Conservation (phyloP, 257 asterid genomes). For the Cordia subcordata region DNA sequence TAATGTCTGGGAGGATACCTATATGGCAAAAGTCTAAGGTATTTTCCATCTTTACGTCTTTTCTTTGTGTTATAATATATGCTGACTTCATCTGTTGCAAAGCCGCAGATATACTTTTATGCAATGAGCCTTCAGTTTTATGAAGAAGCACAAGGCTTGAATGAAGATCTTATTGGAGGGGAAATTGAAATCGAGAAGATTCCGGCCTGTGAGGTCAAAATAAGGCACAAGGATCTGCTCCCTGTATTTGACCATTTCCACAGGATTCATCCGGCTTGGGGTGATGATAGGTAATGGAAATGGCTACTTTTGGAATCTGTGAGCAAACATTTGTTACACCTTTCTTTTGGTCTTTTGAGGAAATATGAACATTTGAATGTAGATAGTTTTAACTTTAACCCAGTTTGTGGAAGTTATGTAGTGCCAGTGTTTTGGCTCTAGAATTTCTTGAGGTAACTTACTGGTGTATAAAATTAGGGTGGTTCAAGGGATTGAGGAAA, state of each 20-base stretch:
- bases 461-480: no score
- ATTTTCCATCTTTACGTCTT: constrained; percentile 4
- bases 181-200: constrained; percentile 42
- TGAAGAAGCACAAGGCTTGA: constrained; percentile 19
- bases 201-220: constrained; percentile 37
- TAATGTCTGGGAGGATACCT: constrained; percentile 39
- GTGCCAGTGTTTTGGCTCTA: no score
- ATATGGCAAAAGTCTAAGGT: constrained; percentile 55
- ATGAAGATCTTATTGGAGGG: constrained; percentile 16
- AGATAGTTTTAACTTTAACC: no score
- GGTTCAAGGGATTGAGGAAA: no score
- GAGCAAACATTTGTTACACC: no score
- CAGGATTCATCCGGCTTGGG: constrained; percentile 29
- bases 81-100: constrained; percentile 8
- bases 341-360: no score
- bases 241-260: constrained; percentile 44
- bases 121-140: constrained; percentile 23
- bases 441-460: no score
- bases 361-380: no score
- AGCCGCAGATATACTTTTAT: constrained; percentile 32
- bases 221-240: constrained; percentile 33
- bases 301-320: not conserved
- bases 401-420: no score
- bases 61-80: not conserved
- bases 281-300: constrained; percentile 29